Evolutionary conservation across 169 alveolate genomes (phyloP).

Genomic region (Plasmodium falciparum): DNA sequence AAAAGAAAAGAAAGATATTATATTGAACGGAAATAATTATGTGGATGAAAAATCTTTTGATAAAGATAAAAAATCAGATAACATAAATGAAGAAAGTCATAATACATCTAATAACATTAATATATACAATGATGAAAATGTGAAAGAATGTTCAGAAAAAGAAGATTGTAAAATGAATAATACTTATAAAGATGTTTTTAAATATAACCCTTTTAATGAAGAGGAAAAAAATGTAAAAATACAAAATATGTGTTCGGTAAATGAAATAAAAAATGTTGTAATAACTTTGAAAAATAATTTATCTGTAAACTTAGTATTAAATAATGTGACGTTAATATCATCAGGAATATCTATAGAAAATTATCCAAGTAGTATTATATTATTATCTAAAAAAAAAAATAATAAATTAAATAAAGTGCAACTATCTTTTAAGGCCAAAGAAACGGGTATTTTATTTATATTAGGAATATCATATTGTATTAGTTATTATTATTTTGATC

Average conservation of each 20-base stretch:
- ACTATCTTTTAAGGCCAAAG: slow-evolving; percentile 63
- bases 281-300: slow-evolving; percentile 57
- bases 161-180: neutral
- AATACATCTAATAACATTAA: neutral
- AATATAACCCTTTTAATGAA: slow-evolving; percentile 67
- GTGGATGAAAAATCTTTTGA: neutral
- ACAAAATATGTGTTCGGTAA: slow-evolving; percentile 38
- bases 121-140: no score
- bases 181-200: slow-evolving; percentile 27
- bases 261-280: slow-evolving; percentile 28
- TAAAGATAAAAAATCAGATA: no score
- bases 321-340: slow-evolving; percentile 35
- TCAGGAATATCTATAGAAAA: slow-evolving; percentile 55
- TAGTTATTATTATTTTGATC: slow-evolving; percentile 41
- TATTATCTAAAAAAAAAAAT: slow-evolving; percentile 52
- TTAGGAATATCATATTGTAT: slow-evolving; percentile 69
- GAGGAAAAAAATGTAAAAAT: slow-evolving; percentile 35
- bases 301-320: slow-evolving; percentile 28
- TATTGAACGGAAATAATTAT: neutral
- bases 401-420: slow-evolving; percentile 32
- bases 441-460: slow-evolving; percentile 38
- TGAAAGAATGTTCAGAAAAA: neutral
- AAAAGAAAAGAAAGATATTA: neutral
- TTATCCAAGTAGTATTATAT: slow-evolving; percentile 37
- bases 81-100: neutral